Conservation (phyloP, 129 eudicot genomes). For the sunflower (Helianthus annuus) region HanXRQr2.0-SUNRISE NC_035435.2:43963916-43964415, state of each 20-base stretch:
- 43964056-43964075: conserved; percentile 7
- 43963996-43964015: too few relatives aligned
- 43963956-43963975: too few relatives aligned
- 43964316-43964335: not conserved
- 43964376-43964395: not conserved
- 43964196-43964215: conserved; percentile 23
- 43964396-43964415: conserved; percentile 5
- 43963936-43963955: too few relatives aligned
- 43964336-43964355: not conserved
- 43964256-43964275: conserved; percentile 1
- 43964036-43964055: conserved; percentile 12
- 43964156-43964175: too few relatives aligned
- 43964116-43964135: too few relatives aligned
- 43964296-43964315: conserved; percentile 14
- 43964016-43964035: not conserved
- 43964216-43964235: not conserved
- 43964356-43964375: not conserved
- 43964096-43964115: too few relatives aligned
- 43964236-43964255: conserved; percentile 11
- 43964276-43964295: not conserved
- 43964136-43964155: too few relatives aligned
- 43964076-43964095: not conserved
- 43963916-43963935: too few relatives aligned
- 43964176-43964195: not conserved
- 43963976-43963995: too few relatives aligned